phyloP scores from a whole-genome alignment of 768 basidiomycete species.

The Mycena metata region DNA sequence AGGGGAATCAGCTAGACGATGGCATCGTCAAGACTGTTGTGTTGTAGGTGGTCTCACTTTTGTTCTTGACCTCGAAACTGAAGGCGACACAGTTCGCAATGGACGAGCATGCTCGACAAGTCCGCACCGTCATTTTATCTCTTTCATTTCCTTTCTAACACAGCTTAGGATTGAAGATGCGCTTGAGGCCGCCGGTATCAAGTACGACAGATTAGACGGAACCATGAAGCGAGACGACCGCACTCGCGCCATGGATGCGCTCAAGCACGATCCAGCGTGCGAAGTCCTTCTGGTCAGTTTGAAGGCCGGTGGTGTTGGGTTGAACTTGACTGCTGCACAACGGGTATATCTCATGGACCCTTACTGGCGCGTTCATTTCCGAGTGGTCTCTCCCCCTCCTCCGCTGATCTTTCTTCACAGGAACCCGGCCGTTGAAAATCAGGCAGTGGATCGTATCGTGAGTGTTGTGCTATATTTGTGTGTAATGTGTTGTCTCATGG shows the following conservation, averaged over 20 bases:
- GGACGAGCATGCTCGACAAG: slow-evolving; percentile 96
- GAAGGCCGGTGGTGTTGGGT: slow-evolving; percentile 96
- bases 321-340: slow-evolving; percentile 95
- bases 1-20: slow-evolving; percentile 79
- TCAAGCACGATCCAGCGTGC: slow-evolving; percentile 90
- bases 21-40: slow-evolving; percentile 91
- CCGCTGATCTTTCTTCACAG: slow-evolving; percentile 52
- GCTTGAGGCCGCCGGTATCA: slow-evolving; percentile 83
- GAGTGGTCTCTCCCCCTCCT: slow-evolving; percentile 25
- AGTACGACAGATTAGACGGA: slow-evolving; percentile 93
- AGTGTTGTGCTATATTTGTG: slow-evolving; percentile 47
- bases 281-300: slow-evolving; percentile 97
- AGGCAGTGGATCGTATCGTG: slow-evolving; percentile 97
- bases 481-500: slow-evolving; percentile 16
- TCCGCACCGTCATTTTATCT: slow-evolving; percentile 50
- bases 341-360: slow-evolving; percentile 97
- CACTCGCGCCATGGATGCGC: slow-evolving; percentile 89
- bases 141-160: slow-evolving; percentile 30
- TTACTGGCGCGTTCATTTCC: slow-evolving; percentile 75
- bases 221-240: slow-evolving; percentile 98
- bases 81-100: slow-evolving; percentile 77
- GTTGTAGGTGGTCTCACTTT: slow-evolving; percentile 74
- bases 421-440: slow-evolving; percentile 98
- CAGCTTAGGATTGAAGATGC: slow-evolving; percentile 86
- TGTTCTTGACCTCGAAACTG: slow-evolving; percentile 1